Base-by-base conservation (phyloP, 2,329 filamentous ascomycete species). In the Colletotrichum orbiculare region DNA sequence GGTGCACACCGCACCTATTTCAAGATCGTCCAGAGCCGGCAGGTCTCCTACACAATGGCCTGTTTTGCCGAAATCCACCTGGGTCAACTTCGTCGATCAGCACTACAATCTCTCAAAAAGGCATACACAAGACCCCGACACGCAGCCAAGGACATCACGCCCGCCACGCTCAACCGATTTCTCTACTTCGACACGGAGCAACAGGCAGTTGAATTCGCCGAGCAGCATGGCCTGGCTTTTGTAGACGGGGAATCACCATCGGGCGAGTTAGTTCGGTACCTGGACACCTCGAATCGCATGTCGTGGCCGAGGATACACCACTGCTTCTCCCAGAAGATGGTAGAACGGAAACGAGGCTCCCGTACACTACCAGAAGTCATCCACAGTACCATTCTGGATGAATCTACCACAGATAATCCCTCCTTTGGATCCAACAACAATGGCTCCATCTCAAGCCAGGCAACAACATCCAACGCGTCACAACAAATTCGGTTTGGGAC, bases 11-110 rank as follows among this genome's bases (percentile, higher is more conserved):
- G 80, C 33, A 81, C 84, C 15, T 90, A 85, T 73, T 90, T 91
- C 71, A 80, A 83, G 33, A 87, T 91, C 52, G 78, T 91, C 35
- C 81, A 86, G 68, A 81, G 84, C 45, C 77, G 80, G 0, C 76
- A 79, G 13, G 84, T 89, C 2, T 90, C 89, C 0, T 91, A 91
- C 71, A 89, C 87, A 1, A 89, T 91, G 87, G 89, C 88, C 12
- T 91, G 89, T 69, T 85, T 91, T 65, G 88, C 88, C 7, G 88
- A 91, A 71, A 85, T 88, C n/a, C 87, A 89, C 71, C 90, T 91
- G 63, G 85, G 86, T 45, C 80, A 82, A 41, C 78, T 90, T 38
- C 86, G 89, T 45, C 85, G 86, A 58, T 81, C 83, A 11, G 84
- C 89, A 13, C 73, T 91, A 15, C 82, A 82, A 58, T 83, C 84